These are phyloP conservation scores for Trichopus zeylanicus DNA, from an alignment of 116 monocot species.

Conservation along the genomic window DNA sequence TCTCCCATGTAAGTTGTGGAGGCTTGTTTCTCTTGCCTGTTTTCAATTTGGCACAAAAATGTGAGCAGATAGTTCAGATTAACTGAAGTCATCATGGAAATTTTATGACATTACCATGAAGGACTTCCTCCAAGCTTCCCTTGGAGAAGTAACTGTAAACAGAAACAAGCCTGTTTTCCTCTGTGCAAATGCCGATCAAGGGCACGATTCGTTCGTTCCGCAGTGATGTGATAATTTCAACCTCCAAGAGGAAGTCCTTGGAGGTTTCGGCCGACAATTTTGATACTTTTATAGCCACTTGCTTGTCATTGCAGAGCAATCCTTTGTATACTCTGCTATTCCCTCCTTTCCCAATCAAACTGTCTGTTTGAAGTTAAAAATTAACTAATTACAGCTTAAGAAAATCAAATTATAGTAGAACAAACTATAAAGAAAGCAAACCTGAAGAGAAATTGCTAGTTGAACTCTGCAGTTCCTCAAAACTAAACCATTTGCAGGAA, in stretches of 20 bases:
- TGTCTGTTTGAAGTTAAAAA: conserved; percentile 24
- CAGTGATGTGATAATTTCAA: conserved; percentile 71
- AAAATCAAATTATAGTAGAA: not conserved
- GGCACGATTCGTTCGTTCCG: conserved; percentile 47
- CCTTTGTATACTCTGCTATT: conserved; percentile 77
- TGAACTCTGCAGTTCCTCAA: conserved; percentile 40
- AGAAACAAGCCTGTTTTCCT: conserved; percentile 46
- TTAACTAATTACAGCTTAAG: not conserved
- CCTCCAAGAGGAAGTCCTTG: conserved; percentile 60
- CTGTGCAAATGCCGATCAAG: conserved; percentile 52
- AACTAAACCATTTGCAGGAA: conserved; percentile 57
- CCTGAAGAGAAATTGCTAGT: conserved; percentile 73
- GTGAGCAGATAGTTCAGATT: not conserved
- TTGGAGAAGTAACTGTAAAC: conserved; percentile 56
- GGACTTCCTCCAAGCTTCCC: conserved; percentile 86
- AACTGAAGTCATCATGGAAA: not conserved
- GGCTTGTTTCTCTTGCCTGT: conserved; percentile 42
- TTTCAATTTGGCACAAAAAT: not conserved
- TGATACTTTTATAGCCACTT: conserved; percentile 66
- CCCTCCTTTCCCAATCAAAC: conserved; percentile 91
- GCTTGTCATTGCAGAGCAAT: conserved; percentile 36
- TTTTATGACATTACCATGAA: conserved; percentile 51
- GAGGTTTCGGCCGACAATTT: conserved; percentile 42
- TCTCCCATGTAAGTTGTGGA: conserved; percentile 57
- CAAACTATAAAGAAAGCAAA: conserved; percentile 11